These are phyloP conservation scores for Hippophae gyantsensis DNA, from an alignment of 306 rosid genomes.

Conservation along the genomic window DNA sequence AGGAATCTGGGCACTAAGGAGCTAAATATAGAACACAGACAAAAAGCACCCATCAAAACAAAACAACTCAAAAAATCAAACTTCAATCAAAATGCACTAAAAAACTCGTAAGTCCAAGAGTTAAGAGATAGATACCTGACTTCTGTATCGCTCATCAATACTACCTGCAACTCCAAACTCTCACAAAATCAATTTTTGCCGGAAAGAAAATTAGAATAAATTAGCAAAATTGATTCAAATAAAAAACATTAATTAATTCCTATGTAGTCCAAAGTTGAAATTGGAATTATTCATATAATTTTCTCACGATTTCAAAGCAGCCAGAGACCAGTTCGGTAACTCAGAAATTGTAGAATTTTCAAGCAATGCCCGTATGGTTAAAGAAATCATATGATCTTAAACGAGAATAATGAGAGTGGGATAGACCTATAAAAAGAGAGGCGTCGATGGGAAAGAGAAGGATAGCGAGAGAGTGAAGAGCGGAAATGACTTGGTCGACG, in stretches of 20 bases:
- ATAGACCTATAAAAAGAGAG: slow-evolving; percentile 55
- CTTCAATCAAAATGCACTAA: background rate
- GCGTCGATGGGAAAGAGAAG: slow-evolving; percentile 62
- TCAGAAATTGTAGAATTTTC: background rate
- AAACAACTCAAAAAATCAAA: background rate
- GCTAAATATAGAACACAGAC: slow-evolving; percentile 26
- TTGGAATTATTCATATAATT: background rate
- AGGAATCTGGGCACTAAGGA: slow-evolving; percentile 32
- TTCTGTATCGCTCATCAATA: slow-evolving; percentile 42
- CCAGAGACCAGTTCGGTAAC: background rate
- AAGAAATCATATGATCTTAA: background rate
- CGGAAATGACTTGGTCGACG: slow-evolving; percentile 63
- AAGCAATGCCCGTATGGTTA: background rate
- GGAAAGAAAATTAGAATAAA: background rate
- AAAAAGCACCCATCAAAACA: slow-evolving; percentile 4
- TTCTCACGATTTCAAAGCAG: background rate
- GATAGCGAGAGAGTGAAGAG: slow-evolving; percentile 61
- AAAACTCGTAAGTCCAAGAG: slow-evolving; percentile 8
- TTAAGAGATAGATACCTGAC: slow-evolving; percentile 48
- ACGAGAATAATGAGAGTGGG: background rate
- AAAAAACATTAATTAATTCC: background rate
- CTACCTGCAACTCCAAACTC: slow-evolving; percentile 40
- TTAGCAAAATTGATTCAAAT: background rate
- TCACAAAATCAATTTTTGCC: slow-evolving; percentile 1
- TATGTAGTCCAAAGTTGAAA: background rate